Conservation (phyloP, 2,329 filamentous ascomycete species). For the Dothideomycetes sp. region DNA sequence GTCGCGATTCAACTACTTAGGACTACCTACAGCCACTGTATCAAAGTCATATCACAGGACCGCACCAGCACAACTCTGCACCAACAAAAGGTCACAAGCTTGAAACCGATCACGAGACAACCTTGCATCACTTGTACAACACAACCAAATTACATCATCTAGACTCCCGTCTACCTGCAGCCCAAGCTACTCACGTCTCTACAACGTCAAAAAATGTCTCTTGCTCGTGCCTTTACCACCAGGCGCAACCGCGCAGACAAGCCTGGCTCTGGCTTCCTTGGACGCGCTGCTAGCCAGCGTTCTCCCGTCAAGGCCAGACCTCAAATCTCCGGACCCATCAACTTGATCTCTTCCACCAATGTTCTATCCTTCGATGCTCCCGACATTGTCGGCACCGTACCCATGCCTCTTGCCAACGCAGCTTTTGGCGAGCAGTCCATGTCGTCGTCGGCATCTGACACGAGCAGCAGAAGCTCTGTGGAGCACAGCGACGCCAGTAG, state of each 20-base stretch:
- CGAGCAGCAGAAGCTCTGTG: conserved; percentile 43
- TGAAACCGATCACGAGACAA: not conserved
- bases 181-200: conserved; percentile 1
- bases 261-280: conserved; percentile 42
- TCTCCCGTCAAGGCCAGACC: conserved; percentile 37
- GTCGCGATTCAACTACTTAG: not conserved
- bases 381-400: conserved; percentile 45
- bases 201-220: conserved; percentile 37
- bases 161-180: not conserved
- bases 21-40: not conserved
- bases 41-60: not conserved
- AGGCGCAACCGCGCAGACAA: conserved; percentile 62
- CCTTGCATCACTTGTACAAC: not conserved
- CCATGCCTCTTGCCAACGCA: conserved; percentile 11
- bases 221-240: conserved; percentile 64
- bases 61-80: not conserved
- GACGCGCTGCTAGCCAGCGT: conserved; percentile 36
- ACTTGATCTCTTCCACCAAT: conserved; percentile 88
- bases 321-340: conserved; percentile 79
- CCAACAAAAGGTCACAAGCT: not conserved
- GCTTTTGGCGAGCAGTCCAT: conserved; percentile 15
- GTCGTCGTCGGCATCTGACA: conserved; percentile 19
- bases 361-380: conserved; percentile 92
- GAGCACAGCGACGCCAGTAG: conserved; percentile 61
- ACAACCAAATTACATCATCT: not conserved